These are phyloP conservation scores for Wickerhamomyces queroliae DNA, from an alignment of 805 yeast genomes.

Conservation along the genomic window DNA sequence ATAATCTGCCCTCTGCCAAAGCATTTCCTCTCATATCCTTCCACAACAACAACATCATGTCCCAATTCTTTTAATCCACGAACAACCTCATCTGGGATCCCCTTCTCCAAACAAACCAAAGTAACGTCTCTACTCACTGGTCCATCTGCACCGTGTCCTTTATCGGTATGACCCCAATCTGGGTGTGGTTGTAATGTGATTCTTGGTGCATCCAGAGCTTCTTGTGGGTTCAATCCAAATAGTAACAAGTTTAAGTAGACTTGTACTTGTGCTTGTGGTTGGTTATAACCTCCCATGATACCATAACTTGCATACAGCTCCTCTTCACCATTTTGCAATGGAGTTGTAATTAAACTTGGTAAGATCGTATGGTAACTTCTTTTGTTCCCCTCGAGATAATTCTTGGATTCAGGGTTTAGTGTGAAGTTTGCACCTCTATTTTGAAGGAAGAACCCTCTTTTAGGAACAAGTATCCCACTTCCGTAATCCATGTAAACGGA, in stretches of 20 bases:
- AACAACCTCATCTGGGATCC: conserved; percentile 42
- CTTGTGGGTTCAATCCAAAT: conserved; percentile 65
- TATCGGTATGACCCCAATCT: conserved; percentile 34
- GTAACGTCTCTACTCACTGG: conserved; percentile 59
- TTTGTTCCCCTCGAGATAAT: conserved; percentile 62
- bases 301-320: conserved; percentile 70
- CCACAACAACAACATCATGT: conserved; percentile 42
- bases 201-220: conserved; percentile 71
- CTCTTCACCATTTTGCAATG: conserved; percentile 24
- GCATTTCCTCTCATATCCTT: conserved; percentile 35
- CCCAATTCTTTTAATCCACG: conserved; percentile 45
- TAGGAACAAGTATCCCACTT: conserved; percentile 59
- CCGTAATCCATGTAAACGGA: conserved; percentile 71
- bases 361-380: conserved; percentile 81
- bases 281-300: conserved; percentile 85
- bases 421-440: conserved; percentile 77
- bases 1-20: conserved; percentile 78
- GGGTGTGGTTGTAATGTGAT: conserved; percentile 56
- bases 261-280: conserved; percentile 82
- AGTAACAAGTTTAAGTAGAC: conserved; percentile 60
- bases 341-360: conserved; percentile 69
- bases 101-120: conserved; percentile 59
- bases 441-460: conserved; percentile 63
- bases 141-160: conserved; percentile 57
- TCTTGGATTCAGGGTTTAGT: conserved; percentile 48